Evolutionary conservation across 257 asterid genomes (phyloP), one percentile per base, ranked within the genome.

Genomic region (Petunia secreta): DNA sequence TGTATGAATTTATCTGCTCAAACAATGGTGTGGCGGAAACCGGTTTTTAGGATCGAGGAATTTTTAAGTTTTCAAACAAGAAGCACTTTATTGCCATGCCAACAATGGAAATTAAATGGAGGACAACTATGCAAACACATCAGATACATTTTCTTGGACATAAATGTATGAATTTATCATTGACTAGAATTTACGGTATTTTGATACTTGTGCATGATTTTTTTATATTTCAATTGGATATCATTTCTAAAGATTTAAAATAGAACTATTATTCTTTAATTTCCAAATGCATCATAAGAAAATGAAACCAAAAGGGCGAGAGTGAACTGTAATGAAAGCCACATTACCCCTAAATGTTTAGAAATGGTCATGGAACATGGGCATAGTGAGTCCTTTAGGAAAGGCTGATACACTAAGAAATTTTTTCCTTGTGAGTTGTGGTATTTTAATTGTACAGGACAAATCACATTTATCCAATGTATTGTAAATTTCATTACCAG

Each of bases 91-190:
- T 34, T 48, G 48, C 50, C 60, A 71, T 34, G 36, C 60, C 44
- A 52, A 71, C 25, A 73, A 11, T 73, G 46, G 78, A 73, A 53
- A 50, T 10, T 73, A 73, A 13, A 50, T 73, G 1, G 46, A 73
- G 63, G 50, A 36, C 77, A 50, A 34, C 36, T 50, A 36, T 36
- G 62, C 62, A 50, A 73, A 50, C 34, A 13, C 46, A 34, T 50
- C 46, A 36, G 48, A 73, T 73, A 73, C 43, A 10, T 73, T 43
- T 36, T 52, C 78, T 50, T 71, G 34, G 78, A 50, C 46, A 48
- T 4, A 14, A 44, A 41, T 3, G 3, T 46, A 16, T 8, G 9
- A 71, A 34, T 13, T 36, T 34, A 71, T 71, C 60, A 48, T 50
- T 71, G 44, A 5, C 62, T 50, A 34, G 77, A 71, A 48, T 50